phyloP scores from a whole-genome alignment of 1,284 basidiomycete genomes.

The Pseudozyma thailandica region DNA sequence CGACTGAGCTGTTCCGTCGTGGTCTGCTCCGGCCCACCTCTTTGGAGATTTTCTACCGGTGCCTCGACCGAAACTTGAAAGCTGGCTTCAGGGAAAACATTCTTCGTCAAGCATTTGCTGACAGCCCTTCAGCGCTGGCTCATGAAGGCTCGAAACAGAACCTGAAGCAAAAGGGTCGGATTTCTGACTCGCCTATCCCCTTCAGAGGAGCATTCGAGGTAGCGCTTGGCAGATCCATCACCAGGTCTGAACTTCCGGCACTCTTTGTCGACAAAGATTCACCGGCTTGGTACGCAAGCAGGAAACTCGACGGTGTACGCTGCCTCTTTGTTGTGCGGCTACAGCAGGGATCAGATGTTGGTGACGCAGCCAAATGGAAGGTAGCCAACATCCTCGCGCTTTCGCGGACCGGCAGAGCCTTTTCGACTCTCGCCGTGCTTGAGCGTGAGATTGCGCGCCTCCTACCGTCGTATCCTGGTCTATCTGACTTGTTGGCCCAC shows the following conservation, averaged over 20 bases:
- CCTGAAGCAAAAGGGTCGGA: neutral
- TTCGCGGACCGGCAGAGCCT: conserved; percentile 45
- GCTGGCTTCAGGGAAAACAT: conserved; percentile 46
- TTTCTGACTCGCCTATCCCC: neutral
- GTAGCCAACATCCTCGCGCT: conserved; percentile 28
- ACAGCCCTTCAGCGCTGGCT: neutral
- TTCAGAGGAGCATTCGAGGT: conserved; percentile 38
- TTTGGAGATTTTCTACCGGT: conserved; percentile 52
- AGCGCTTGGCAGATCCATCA: conserved; percentile 42
- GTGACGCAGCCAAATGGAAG: conserved; percentile 10
- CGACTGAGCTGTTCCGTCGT: conserved; percentile 27
- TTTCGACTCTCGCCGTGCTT: conserved; percentile 35
- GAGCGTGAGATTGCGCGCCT: conserved; percentile 27
- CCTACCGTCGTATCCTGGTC: conserved; percentile 18
- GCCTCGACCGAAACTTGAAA: conserved; percentile 57
- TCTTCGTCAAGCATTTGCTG: conserved; percentile 27
- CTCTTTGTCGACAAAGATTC: conserved; percentile 14
- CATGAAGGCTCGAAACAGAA: neutral
- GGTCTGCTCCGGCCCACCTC: conserved; percentile 33
- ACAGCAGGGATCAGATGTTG: neutral
- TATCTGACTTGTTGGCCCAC: conserved; percentile 11
- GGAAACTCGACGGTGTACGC: conserved; percentile 58
- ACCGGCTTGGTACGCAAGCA: conserved; percentile 47
- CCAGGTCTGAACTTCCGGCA: conserved; percentile 18
- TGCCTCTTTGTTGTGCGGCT: conserved; percentile 47